Evolutionary conservation across 192 early-diverging fungal genomes (phyloP), one percentile per base, ranked within the genome.

Genomic region (Backusella westeae): DNA sequence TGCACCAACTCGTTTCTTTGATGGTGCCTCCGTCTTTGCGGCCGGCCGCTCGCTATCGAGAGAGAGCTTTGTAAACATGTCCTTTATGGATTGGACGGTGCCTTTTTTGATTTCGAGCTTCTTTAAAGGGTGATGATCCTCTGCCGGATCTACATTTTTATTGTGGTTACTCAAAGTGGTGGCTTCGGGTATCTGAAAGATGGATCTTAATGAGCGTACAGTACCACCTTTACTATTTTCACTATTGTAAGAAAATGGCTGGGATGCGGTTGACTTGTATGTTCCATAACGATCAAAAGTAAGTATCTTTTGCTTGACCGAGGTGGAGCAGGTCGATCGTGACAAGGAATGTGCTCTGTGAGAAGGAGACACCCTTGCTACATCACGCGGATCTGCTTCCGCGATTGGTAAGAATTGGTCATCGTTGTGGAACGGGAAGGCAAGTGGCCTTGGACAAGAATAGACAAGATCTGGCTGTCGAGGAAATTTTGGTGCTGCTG

Each of bases 351-450:
- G 70, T 46, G 36, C 42, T 42, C 17, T 39, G 34, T 19, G 17
- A 29, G 72, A 56, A 1, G 74, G 74, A 9, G 74, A 75, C 6
- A 75, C 5, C 9, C 42, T 63, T 42, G 74, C 74, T 34, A 75
- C 74, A 75, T 75, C 74, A 38, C 74, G 74, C 42, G 75, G 67
- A 76, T 76, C 56, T 38, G 74, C 72, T 65, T 82, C 81, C n/a
- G 74, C 81, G 23, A 78, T 73, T 15, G 81, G 81, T 34, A 82
- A 42, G 42, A 82, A 82, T 8, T 78, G 73, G 35, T 73, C 74
- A 42, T 82, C 81, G 44, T 82, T 82, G 66, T 82, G 81, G 29
- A 82, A 82, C 29, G 81, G 81, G 68, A 82, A 82, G 15, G 77
- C 70, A 21, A 82, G 49, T 8, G 81, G 81, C 4, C 76, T 67